A percentile compares a stretch with the other conserved stretches of the same genome.
These are phyloP conservation scores for Globisporangium sylvaticum DNA, from an alignment of 352 stramenopile species.

Conservation along the genomic window DNA sequence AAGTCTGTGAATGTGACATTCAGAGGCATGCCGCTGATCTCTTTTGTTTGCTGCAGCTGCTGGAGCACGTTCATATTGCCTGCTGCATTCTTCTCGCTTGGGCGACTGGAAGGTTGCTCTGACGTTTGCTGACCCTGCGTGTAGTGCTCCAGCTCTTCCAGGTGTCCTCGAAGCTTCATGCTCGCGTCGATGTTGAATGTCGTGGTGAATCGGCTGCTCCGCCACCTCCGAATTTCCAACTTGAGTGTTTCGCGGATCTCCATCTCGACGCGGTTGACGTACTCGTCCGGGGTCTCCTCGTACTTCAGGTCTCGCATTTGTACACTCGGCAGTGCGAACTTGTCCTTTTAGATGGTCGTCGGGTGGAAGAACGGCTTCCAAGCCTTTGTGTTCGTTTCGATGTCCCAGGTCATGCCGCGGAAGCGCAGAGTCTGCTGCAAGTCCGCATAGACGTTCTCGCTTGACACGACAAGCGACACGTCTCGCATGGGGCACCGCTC, in stretches of 20 bases:
- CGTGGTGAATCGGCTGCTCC: conserved; percentile 74
- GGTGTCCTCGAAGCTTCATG: conserved; percentile 67
- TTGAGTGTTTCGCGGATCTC: conserved; percentile 85
- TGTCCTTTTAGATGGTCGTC: conserved; percentile 20
- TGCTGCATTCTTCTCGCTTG: neutral
- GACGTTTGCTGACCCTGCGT: conserved; percentile 12
- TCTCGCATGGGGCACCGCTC: conserved; percentile 81
- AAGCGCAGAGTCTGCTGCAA: conserved; percentile 50
- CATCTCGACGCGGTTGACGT: conserved; percentile 65
- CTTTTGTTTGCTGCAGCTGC: conserved; percentile 36
- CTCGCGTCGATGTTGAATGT: conserved; percentile 85
- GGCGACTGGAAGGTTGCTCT: neutral
- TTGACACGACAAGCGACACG: conserved; percentile 84
- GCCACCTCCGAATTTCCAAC: conserved; percentile 85
- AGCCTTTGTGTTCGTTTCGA: conserved; percentile 67
- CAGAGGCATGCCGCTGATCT: conserved; percentile 79
- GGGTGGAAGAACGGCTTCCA: conserved; percentile 86
- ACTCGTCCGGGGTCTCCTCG: conserved; percentile 41
- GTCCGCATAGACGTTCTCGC: conserved; percentile 90
- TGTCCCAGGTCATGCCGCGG: conserved; percentile 75
- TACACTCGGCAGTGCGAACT: conserved; percentile 31
- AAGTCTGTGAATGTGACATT: conserved; percentile 89
- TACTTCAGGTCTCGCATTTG: conserved; percentile 66
- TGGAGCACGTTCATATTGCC: conserved; percentile 15
- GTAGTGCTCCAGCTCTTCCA: conserved; percentile 67